Conservation (phyloP, 2,329 filamentous ascomycete species). For the Pyrenophora tritici-repentis region DNA sequence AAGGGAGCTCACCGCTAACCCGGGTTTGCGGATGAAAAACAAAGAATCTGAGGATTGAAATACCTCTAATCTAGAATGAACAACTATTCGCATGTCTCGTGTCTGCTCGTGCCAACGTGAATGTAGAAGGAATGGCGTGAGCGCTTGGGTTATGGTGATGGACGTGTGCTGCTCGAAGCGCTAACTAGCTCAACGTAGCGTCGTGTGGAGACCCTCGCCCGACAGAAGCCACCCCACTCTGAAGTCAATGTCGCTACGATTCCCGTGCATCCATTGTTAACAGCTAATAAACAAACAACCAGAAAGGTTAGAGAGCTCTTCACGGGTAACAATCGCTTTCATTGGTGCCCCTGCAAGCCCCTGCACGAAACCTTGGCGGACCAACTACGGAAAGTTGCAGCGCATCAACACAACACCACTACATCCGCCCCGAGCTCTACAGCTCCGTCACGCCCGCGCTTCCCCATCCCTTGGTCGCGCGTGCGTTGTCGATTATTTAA, state of each 20-base stretch:
- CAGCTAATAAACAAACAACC: background rate
- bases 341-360: constrained; percentile 20
- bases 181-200: constrained; percentile 12
- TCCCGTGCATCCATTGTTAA: no score
- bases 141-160: constrained; percentile 5
- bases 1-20: constrained; percentile 22
- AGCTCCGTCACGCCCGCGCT: constrained; percentile 28
- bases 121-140: background rate
- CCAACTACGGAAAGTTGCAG: constrained; percentile 15
- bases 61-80: constrained; percentile 31
- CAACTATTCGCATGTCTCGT: constrained; percentile 21
- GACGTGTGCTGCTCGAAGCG: background rate
- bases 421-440: constrained; percentile 18
- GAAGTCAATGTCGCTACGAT: no score
- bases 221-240: constrained; percentile 4
- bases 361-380: constrained; percentile 21
- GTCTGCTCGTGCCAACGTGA: background rate
- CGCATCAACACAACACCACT: constrained; percentile 22
- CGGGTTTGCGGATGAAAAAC: constrained; percentile 7
- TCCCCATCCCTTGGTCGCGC: constrained; percentile 30
- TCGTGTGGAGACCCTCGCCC: constrained; percentile 5
- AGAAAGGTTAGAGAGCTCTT: background rate
- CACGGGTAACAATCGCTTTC: background rate
- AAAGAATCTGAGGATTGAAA: constrained; percentile 20
- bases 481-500: constrained; percentile 27